Evolutionary conservation across 257 asterid genomes (phyloP).

Genomic region (Linderniella brevidens): DNA sequence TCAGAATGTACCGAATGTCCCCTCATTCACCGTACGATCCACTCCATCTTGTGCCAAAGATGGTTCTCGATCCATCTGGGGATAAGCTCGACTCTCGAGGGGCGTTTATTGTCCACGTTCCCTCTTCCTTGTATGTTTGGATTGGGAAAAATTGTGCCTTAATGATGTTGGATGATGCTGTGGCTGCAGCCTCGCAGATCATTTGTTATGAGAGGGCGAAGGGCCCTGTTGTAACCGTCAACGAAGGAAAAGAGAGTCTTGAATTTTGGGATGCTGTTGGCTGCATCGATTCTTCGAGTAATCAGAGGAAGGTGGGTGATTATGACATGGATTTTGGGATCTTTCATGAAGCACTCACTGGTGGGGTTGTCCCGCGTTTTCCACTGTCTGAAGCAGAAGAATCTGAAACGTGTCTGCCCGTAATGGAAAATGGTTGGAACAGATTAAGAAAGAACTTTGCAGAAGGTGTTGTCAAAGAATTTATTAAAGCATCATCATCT

Average conservation of each 20-base stretch:
- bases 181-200: slow-evolving; percentile 65
- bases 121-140: slow-evolving; percentile 73
- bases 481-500: slow-evolving; percentile 31
- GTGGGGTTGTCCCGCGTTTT: slow-evolving; percentile 59
- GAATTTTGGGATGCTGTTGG: slow-evolving; percentile 67
- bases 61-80: slow-evolving; percentile 30
- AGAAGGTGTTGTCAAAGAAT: slow-evolving; percentile 34
- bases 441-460: slow-evolving; percentile 42
- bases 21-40: slow-evolving; percentile 80
- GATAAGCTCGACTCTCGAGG: slow-evolving; percentile 79
- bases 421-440: slow-evolving; percentile 48
- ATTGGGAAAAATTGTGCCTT: slow-evolving; percentile 44
- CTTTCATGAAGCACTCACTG: slow-evolving; percentile 40
- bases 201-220: slow-evolving; percentile 60
- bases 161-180: slow-evolving; percentile 60
- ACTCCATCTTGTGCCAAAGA: slow-evolving; percentile 46
- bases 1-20: slow-evolving; percentile 58
- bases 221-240: slow-evolving; percentile 40
- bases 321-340: slow-evolving; percentile 54
- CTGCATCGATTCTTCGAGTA: slow-evolving; percentile 11
- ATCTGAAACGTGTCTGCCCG: slow-evolving; percentile 48
- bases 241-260: slow-evolving; percentile 62
- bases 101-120: slow-evolving; percentile 71
- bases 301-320: slow-evolving; percentile 25
- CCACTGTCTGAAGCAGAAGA: slow-evolving; percentile 38